A percentile compares a stretch with the other conserved stretches of the same genome.
These are phyloP conservation scores for Vitis vinifera DNA, from an alignment of 164 flowering plant species.

Conservation along the genomic window ASM3070453v1 NC_081805.1:23105001-23105500, in stretches of 20 bases:
- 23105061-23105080: constrained; percentile 45
- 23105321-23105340: not conserved
- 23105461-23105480: too few species aligned
- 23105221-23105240: constrained; percentile 61
- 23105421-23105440: too few species aligned
- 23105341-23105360: not conserved
- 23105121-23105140: constrained; percentile 64
- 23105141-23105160: constrained; percentile 63
- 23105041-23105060: constrained; percentile 49
- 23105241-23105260: constrained; percentile 39
- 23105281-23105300: constrained; percentile 15
- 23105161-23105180: constrained; percentile 74
- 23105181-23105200: constrained; percentile 75
- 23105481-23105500: too few species aligned
- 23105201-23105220: constrained; percentile 32
- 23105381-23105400: too few species aligned
- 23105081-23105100: constrained; percentile 15
- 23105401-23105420: too few species aligned
- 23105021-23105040: constrained; percentile 56
- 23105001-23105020: constrained; percentile 75
- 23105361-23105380: too few species aligned
- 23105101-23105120: constrained; percentile 19
- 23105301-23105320: constrained; percentile 47
- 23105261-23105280: constrained; percentile 36
- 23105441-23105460: too few species aligned